Evolutionary conservation across 306 rosid species (phyloP).

Genomic region (Vigna mungo): DNA sequence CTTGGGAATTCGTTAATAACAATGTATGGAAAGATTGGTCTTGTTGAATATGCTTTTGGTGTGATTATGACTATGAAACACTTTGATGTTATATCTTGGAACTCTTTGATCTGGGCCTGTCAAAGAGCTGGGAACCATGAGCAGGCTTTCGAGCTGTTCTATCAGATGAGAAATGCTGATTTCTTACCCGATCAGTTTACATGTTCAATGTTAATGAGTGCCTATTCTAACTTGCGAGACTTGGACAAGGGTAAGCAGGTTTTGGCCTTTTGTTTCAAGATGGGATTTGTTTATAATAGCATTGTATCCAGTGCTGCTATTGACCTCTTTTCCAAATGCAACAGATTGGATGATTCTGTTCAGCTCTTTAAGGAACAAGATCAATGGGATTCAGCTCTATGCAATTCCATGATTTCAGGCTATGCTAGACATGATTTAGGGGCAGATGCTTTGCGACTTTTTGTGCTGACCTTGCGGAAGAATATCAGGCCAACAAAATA

Average conservation of each 20-base stretch:
- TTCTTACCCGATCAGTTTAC: slow-evolving; percentile 74
- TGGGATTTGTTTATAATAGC: slow-evolving; percentile 78
- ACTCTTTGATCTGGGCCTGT: slow-evolving; percentile 74
- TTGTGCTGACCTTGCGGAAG: slow-evolving; percentile 65
- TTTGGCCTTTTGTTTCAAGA: slow-evolving; percentile 69
- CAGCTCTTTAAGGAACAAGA: slow-evolving; percentile 62
- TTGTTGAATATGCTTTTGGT: slow-evolving; percentile 61
- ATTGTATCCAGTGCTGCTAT: slow-evolving; percentile 78
- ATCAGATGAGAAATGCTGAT: slow-evolving; percentile 54
- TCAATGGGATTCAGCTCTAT: slow-evolving; percentile 65
- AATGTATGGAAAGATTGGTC: slow-evolving; percentile 79
- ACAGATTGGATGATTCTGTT: slow-evolving; percentile 76
- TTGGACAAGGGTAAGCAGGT: slow-evolving; percentile 85
- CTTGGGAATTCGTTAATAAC: slow-evolving; percentile 77
- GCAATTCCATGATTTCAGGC: slow-evolving; percentile 87
- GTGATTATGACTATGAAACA: slow-evolving; percentile 67
- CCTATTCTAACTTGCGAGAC: slow-evolving; percentile 67
- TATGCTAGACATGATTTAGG: slow-evolving; percentile 59
- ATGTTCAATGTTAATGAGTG: slow-evolving; percentile 65
- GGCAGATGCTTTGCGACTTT: slow-evolving; percentile 64
- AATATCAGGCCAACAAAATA: slow-evolving; percentile 76
- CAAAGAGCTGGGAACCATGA: slow-evolving; percentile 63
- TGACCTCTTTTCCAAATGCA: slow-evolving; percentile 89
- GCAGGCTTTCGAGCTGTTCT: slow-evolving; percentile 68
- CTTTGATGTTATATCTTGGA: slow-evolving; percentile 80